Evolutionary conservation across 1,284 basidiomycete species (phyloP).

Genomic region (Ganoderma leucocontextum): DNA sequence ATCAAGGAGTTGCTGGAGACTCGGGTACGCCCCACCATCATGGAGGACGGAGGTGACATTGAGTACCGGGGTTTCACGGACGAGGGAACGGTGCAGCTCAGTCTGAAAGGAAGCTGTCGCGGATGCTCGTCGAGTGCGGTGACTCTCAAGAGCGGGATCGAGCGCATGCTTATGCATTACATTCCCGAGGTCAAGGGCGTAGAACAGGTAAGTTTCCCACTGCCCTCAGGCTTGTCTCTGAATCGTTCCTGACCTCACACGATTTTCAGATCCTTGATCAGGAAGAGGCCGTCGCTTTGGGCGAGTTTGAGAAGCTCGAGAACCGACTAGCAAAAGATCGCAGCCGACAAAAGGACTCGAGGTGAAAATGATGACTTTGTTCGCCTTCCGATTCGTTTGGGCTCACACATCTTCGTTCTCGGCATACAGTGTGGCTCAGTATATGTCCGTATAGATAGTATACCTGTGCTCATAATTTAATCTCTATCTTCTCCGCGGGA

Average conservation of each 20-base stretch:
- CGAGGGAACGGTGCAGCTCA: slow-evolving; percentile 72
- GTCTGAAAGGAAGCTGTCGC: slow-evolving; percentile 95
- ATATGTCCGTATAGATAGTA: slow-evolving; percentile 62
- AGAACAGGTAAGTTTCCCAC: slow-evolving; percentile 75
- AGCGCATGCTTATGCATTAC: slow-evolving; percentile 99
- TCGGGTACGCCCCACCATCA: slow-evolving; percentile 93
- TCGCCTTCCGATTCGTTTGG: slow-evolving; percentile 9
- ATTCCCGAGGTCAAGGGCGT: slow-evolving; percentile 98
- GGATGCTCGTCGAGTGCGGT: slow-evolving; percentile 95
- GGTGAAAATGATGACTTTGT: slow-evolving; percentile 44
- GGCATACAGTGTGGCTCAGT: slow-evolving; percentile 69
- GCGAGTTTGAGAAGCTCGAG: slow-evolving; percentile 95
- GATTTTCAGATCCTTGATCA: slow-evolving; percentile 80
- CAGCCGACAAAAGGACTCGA: slow-evolving; percentile 44
- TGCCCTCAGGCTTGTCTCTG: background rate
- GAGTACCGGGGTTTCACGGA: slow-evolving; percentile 83
- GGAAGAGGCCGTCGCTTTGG: slow-evolving; percentile 88
- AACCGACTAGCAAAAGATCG: slow-evolving; percentile 65
- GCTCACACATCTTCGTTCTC: slow-evolving; percentile 15
- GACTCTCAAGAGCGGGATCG: slow-evolving; percentile 95
- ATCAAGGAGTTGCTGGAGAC: slow-evolving; percentile 98
- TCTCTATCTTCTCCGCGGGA: background rate
- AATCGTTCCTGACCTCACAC: background rate
- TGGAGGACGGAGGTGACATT: slow-evolving; percentile 94
- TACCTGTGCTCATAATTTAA: slow-evolving; percentile 14